These are phyloP conservation scores for Aspergillus wentii DNA, from an alignment of 495 filamentous ascomycete genomes.

Conservation along the genomic window DNA sequence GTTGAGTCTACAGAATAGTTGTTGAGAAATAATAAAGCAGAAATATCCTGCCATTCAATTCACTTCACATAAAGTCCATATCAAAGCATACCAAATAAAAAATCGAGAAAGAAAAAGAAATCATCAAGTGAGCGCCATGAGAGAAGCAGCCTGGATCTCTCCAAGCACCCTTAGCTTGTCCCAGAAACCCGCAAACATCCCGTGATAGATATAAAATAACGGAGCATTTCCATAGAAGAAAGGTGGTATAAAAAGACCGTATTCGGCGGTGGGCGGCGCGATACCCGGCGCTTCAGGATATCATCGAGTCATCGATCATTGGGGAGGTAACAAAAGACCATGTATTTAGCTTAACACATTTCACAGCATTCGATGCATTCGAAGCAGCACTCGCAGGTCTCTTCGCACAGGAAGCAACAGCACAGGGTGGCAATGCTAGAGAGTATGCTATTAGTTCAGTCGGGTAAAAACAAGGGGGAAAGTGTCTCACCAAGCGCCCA, in stretches of 20 bases:
- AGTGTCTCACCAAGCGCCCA: constrained; percentile 51
- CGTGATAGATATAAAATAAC: too few species aligned
- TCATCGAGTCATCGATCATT: constrained; percentile 10
- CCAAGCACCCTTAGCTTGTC: constrained; percentile 1
- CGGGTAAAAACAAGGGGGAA: background rate
- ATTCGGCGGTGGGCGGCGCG: too few species aligned
- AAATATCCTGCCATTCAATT: too few species aligned
- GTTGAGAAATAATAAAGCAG: too few species aligned
- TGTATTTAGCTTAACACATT: constrained; percentile 41
- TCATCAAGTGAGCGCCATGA: constrained; percentile 5
- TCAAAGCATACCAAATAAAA: background rate
- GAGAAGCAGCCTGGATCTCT: background rate
- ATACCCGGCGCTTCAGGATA: too few species aligned
- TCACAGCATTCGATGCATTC: constrained; percentile 64
- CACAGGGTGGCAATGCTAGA: constrained; percentile 61
- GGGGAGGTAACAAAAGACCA: background rate
- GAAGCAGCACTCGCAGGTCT: constrained; percentile 73
- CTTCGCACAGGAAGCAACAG: constrained; percentile 76
- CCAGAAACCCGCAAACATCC: too few species aligned
- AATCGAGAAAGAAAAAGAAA: constrained; percentile 3
- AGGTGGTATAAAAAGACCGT: too few species aligned
- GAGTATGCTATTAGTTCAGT: constrained; percentile 7
- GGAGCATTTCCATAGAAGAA: too few species aligned
- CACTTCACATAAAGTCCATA: background rate
- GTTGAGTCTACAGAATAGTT: too few species aligned